A percentile compares a stretch with the other conserved stretches of the same genome.
Evolutionary conservation across 306 rosid genomes (phyloP).

Genomic region (Benincasa hispida): DNA sequence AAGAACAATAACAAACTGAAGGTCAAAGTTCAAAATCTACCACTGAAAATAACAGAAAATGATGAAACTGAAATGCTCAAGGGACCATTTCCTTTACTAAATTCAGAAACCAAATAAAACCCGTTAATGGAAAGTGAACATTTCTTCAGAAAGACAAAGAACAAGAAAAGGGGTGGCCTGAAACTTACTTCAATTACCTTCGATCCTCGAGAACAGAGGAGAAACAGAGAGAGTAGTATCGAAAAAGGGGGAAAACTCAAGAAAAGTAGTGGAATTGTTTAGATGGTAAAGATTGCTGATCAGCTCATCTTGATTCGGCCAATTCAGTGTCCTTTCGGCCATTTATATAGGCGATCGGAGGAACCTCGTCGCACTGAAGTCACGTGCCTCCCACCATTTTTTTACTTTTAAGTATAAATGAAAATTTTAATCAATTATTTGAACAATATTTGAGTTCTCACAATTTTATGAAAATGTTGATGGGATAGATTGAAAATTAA

Average conservation of each 20-base stretch:
- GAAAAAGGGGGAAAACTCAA: too few relatives aligned
- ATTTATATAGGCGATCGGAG: background rate
- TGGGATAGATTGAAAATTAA: too few relatives aligned
- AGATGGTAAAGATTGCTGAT: background rate
- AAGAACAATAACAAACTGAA: background rate
- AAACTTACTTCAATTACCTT: background rate
- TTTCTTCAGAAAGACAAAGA: background rate
- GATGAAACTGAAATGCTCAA: background rate
- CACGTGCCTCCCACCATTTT: background rate
- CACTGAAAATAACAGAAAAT: background rate
- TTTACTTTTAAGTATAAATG: background rate
- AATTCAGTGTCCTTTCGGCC: background rate
- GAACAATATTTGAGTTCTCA: background rate
- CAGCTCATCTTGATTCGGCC: background rate
- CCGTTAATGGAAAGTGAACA: background rate
- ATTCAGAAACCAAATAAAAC: background rate
- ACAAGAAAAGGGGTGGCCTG: background rate
- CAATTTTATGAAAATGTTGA: too few relatives aligned
- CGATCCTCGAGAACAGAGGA: background rate
- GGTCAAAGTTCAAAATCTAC: background rate
- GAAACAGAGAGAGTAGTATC: background rate
- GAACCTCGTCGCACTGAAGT: background rate
- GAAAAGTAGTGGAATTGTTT: background rate
- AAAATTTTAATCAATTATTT: background rate
- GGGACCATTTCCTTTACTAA: background rate